Evolutionary conservation across 2,329 filamentous ascomycete genomes (phyloP), one percentile per base, ranked within the genome.

Genomic region (Dendryphion nanum): DNA sequence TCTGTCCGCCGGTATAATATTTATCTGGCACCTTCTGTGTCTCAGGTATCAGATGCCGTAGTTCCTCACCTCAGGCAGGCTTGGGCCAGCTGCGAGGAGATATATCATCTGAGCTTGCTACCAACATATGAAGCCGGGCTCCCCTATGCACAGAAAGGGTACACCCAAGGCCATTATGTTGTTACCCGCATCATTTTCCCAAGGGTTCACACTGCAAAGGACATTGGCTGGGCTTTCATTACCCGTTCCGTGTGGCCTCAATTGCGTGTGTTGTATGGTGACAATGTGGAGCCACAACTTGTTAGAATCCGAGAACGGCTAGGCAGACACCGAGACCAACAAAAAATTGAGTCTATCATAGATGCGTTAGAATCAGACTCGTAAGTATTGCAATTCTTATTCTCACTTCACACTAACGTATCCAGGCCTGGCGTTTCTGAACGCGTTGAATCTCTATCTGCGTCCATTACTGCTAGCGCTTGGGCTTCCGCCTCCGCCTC

Each of bases 201-300:
- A 1, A 81, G 85, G 32, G 77, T 79, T 5, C 76, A 80, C 40
- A 86, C 81, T 73, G 79, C 79, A 3, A 88, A 85, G 76, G 81
- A 81, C 39, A 81, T 81, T 42, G 78, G 79, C 0, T 79, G 81
- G 41, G 69, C 77, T 10, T 91, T 96, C 57, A 69, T 94, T 21
- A 80, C 89, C 41, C 79, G 80, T 32, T 83, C 82, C 2, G 72
- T 97, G 13, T 93, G 87, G 84, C 91, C 91, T 2, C 83, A 85
- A 48, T 47, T 96, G 8, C 81, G 85, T 18, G 76, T 86, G 12
- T 70, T 96, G 4, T 97, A 97, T 58, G 79, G 83, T 8, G 83
- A 95, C 58, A 95, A 95, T 53, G 90, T 98, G 3, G 90, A 97
- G 69, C 94, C 94, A 12, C 94, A 98, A 66, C 76, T 98, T 12